Conservation (phyloP, 345 rosid species). For the Luvunga scandens region DNA sequence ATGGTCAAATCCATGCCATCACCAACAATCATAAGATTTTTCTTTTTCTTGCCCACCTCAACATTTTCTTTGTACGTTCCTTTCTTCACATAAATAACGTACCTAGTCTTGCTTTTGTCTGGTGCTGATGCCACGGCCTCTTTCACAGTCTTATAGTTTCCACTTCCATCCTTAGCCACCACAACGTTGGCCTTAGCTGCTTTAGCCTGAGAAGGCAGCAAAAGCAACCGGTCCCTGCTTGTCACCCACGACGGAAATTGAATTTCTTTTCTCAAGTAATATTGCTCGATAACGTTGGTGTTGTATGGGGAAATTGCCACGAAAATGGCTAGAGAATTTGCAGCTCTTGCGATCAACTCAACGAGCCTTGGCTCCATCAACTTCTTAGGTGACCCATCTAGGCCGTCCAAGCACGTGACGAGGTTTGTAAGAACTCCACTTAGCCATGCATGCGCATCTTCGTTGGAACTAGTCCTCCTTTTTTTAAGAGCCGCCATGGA, state of each 20-base stretch:
- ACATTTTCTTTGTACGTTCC: slow-evolving; percentile 69
- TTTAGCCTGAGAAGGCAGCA: slow-evolving; percentile 26
- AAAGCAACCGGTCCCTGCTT: slow-evolving; percentile 46
- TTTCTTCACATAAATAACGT: slow-evolving; percentile 69
- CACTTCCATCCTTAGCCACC: slow-evolving; percentile 77
- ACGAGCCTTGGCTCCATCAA: slow-evolving; percentile 36
- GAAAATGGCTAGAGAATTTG: slow-evolving; percentile 54
- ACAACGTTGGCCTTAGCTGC: slow-evolving; percentile 55
- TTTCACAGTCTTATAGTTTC: slow-evolving; percentile 63
- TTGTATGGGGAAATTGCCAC: slow-evolving; percentile 33
- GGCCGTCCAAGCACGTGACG: slow-evolving; percentile 71
- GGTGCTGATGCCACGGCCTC: slow-evolving; percentile 76
- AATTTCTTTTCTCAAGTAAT: slow-evolving; percentile 3
- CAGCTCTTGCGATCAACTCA: slow-evolving; percentile 54
- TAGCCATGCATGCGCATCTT: slow-evolving; percentile 70
- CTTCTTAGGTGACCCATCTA: slow-evolving; percentile 27
- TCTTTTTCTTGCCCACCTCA: slow-evolving; percentile 65
- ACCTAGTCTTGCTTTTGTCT: slow-evolving; percentile 43
- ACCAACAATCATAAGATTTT: slow-evolving; percentile 72
- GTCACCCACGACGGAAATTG: slow-evolving; percentile 62
- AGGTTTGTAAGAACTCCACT: slow-evolving; percentile 78
- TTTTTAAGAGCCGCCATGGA: slow-evolving; percentile 46
- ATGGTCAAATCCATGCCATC: slow-evolving; percentile 66
- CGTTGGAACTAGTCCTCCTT: slow-evolving; percentile 27
- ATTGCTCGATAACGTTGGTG: slow-evolving; percentile 1